A percentile compares a stretch with the other conserved stretches of the same genome.
phyloP scores from a whole-genome alignment of 495 filamentous ascomycete genomes.

The Neurospora sp. region DNA sequence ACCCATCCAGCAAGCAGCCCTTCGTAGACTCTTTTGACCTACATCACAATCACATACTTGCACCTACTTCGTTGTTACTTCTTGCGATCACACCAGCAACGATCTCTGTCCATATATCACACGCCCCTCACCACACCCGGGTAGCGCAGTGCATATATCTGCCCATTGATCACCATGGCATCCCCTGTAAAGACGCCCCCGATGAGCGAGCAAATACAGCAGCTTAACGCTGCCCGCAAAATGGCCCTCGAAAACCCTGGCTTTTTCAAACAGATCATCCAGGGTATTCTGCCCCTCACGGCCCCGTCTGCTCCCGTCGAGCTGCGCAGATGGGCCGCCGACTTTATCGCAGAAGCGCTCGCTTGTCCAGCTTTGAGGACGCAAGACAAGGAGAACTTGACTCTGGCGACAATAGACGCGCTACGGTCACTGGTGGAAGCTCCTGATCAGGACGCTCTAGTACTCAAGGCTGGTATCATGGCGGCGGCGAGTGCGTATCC shows the following conservation, averaged over 20 bases:
- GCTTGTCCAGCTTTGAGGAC: conserved; percentile 66
- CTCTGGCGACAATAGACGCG: conserved; percentile 55
- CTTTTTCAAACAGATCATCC: conserved; percentile 83
- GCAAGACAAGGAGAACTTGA: conserved; percentile 67
- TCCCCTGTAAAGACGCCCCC: conserved; percentile 35
- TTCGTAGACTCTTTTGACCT: conserved; percentile 7
- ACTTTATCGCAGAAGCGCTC: conserved; percentile 95
- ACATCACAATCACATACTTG: background rate
- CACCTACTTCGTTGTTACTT: background rate
- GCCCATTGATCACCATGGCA: conserved; percentile 26
- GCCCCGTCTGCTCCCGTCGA: conserved; percentile 62
- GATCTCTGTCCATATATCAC: background rate
- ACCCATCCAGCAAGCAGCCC: background rate
- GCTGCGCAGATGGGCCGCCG: conserved; percentile 87
- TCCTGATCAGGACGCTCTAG: conserved; percentile 60
- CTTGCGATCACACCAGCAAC: background rate
- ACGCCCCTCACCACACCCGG: background rate
- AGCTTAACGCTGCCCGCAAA: conserved; percentile 78
- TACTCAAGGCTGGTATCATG: conserved; percentile 76
- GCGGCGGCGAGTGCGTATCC: conserved; percentile 84
- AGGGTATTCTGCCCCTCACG: conserved; percentile 82
- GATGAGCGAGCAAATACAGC: conserved; percentile 63
- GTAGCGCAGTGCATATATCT: background rate
- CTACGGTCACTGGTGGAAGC: conserved; percentile 64
- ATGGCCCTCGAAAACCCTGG: conserved; percentile 73